phyloP scores from a whole-genome alignment of 768 basidiomycete species.

The Suillus subaureus region DNA sequence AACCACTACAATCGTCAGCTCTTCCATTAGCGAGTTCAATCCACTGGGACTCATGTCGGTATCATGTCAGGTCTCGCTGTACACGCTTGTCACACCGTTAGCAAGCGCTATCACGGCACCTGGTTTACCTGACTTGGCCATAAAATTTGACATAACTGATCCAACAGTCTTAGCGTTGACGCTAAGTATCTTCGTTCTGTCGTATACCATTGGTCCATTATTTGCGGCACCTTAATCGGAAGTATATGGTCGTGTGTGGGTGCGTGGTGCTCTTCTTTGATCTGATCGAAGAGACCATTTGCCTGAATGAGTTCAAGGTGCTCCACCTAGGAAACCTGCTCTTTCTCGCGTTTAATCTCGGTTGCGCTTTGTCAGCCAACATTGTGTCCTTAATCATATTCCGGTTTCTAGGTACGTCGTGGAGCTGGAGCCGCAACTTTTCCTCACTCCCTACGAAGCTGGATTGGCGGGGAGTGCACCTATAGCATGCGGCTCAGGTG shows the following conservation, averaged over 20 bases:
- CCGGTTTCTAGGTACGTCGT: background rate
- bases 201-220: background rate
- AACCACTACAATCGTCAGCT: background rate
- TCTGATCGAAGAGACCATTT: background rate
- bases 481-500: background rate
- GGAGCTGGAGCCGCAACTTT: background rate
- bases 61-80: background rate
- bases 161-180: background rate
- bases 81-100: background rate
- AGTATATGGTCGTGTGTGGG: background rate
- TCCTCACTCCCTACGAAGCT: background rate
- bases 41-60: background rate
- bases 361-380: background rate
- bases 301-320: background rate
- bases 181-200: background rate
- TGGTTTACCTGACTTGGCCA: background rate
- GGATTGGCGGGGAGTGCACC: background rate
- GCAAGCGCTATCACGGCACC: background rate
- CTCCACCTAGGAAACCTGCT: background rate
- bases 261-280: background rate
- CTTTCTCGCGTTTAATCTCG: background rate
- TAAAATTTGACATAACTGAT: background rate
- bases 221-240: background rate
- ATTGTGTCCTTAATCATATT: background rate
- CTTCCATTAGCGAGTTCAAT: background rate